Conservation (phyloP, 441 rosid species). For the Mallotus repandus region DNA sequence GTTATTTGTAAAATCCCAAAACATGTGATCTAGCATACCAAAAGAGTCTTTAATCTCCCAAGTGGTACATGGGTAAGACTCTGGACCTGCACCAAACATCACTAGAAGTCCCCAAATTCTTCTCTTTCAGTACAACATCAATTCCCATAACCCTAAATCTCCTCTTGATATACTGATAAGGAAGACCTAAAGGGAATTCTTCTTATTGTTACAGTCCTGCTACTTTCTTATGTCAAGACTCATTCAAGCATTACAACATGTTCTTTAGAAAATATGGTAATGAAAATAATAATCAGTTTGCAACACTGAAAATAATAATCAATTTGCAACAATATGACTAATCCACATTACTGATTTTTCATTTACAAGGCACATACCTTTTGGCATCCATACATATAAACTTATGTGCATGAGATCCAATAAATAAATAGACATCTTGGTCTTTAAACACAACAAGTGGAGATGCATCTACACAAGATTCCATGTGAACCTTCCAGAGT, state of each 20-base stretch:
- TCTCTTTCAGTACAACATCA: not conserved
- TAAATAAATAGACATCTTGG: conserved; percentile 59
- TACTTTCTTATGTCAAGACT: not conserved
- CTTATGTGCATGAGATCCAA: conserved; percentile 86
- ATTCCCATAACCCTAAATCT: not conserved
- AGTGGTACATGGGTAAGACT: not conserved
- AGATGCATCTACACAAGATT: conserved; percentile 93
- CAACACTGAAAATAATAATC: not conserved
- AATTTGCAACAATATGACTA: conserved; percentile 1
- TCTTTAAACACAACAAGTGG: conserved; percentile 67
- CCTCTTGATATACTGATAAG: not conserved
- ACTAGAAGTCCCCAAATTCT: not conserved
- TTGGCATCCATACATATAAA: conserved; percentile 66
- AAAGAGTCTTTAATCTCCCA: not conserved
- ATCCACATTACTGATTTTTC: not conserved
- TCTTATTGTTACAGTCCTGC: not conserved
- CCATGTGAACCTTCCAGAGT: conserved; percentile 87
- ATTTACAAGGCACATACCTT: conserved; percentile 42
- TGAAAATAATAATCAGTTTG: not conserved
- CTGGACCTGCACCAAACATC: not conserved
- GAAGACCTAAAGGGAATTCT: not conserved
- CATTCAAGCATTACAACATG: not conserved
- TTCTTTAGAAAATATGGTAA: not conserved
- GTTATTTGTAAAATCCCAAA: conserved; percentile 4
- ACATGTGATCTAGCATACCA: not conserved